Conservation (phyloP, 2,329 filamentous ascomycete species). For the Amauroascus verrucosus region DNA sequence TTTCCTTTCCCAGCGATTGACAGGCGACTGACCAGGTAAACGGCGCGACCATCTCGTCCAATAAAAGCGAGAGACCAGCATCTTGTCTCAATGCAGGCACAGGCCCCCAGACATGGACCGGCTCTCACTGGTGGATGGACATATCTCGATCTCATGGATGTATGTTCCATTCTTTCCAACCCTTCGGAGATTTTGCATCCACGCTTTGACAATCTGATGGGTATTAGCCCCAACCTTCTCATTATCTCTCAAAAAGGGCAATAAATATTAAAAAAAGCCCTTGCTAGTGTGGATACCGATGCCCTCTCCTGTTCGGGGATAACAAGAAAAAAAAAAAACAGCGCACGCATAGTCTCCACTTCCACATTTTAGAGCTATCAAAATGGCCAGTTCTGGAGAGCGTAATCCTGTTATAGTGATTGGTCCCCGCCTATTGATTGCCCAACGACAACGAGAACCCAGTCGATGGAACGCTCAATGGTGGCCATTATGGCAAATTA, state of each 20-base stretch:
- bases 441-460: background rate
- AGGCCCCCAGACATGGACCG: background rate
- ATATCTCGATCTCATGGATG: background rate
- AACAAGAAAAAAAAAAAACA: too few relatives aligned
- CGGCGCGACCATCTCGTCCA: background rate
- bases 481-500: background rate
- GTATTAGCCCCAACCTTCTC: background rate
- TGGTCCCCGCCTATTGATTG: background rate
- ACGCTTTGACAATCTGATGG: background rate
- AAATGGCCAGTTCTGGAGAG: background rate
- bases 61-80: background rate
- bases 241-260: background rate
- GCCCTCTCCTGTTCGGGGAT: background rate
- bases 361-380: background rate
- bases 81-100: background rate
- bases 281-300: background rate
- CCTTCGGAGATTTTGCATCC: constrained; percentile 2
- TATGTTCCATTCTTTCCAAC: background rate
- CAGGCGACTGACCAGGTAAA: background rate
- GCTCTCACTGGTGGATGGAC: too few relatives aligned
- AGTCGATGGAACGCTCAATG: background rate
- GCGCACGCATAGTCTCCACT: background rate
- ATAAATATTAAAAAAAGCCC: background rate
- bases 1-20: background rate
- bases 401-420: background rate